Percentiles rank a stretch among this genome's conserved stretches.
Conservation (phyloP, 108 stramenopile species). For the Cyclotella choctawhatcheeana region DNA sequence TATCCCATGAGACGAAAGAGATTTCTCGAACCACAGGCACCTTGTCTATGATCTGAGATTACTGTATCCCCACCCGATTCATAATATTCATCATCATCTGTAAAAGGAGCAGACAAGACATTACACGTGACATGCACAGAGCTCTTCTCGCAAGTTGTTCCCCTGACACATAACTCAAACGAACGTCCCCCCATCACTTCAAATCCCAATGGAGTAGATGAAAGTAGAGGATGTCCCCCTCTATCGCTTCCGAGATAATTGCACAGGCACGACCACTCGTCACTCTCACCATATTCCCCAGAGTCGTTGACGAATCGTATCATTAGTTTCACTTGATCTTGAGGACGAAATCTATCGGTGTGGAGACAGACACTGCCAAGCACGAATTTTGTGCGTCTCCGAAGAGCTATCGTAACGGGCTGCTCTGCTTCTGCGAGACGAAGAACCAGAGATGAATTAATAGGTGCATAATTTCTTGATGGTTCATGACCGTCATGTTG, state of each 20-base stretch:
- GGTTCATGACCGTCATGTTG: no score
- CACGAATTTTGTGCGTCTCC: no score
- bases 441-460: no score
- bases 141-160: background rate
- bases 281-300: background rate
- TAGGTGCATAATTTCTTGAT: no score
- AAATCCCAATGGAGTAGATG: background rate
- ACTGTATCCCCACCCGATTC: no score
- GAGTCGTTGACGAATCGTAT: background rate
- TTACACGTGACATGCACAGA: background rate
- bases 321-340: background rate
- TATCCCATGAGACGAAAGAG: no score
- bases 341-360: background rate
- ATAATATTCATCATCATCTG: background rate
- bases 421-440: no score
- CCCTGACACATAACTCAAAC: background rate
- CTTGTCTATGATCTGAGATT: no score
- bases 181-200: background rate
- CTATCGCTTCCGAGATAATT: background rate
- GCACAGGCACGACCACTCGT: conserved; percentile 3
- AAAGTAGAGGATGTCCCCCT: background rate
- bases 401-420: no score
- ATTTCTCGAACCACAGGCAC: no score
- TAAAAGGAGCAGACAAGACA: background rate
- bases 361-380: conserved; percentile 7